A percentile compares a stretch with the other conserved stretches of the same genome.
phyloP scores from a whole-genome alignment of 805 yeast genomes.

The Candida ulmi region DNA sequence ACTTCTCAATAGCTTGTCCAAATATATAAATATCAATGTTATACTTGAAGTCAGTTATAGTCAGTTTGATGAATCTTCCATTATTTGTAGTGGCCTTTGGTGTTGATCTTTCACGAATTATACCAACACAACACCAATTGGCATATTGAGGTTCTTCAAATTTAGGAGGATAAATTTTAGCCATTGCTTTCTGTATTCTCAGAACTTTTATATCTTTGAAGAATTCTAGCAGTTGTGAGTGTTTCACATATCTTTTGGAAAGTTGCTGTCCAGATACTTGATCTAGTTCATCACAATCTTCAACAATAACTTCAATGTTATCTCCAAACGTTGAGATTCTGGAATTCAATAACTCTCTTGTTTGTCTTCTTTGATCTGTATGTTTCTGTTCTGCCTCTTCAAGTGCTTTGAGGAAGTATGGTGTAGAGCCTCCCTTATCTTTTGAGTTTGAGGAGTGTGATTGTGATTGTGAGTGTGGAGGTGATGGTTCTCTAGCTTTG shows the following conservation, averaged over 20 bases:
- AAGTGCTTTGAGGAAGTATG: conserved; percentile 30
- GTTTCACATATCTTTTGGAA: conserved; percentile 40
- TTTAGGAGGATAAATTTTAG: conserved; percentile 63
- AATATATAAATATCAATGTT: conserved; percentile 58
- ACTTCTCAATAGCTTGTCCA: conserved; percentile 61
- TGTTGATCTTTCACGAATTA: conserved; percentile 52
- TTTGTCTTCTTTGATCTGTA: conserved; percentile 14
- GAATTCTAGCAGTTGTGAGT: conserved; percentile 27
- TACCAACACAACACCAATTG: conserved; percentile 80
- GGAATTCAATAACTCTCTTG: conserved; percentile 24
- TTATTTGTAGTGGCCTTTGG: conserved; percentile 39
- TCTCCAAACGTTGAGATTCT: conserved; percentile 36
- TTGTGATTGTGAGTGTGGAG: no score
- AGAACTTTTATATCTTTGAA: conserved; percentile 49
- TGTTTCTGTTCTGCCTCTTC: conserved; percentile 22
- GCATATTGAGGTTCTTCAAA: conserved; percentile 63
- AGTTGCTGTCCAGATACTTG: conserved; percentile 38
- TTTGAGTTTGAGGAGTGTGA: neutral
- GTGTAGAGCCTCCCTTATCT: conserved; percentile 9
- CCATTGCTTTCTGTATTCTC: conserved; percentile 52
- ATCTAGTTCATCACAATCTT: conserved; percentile 39
- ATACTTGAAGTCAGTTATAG: conserved; percentile 62
- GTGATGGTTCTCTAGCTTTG: neutral
- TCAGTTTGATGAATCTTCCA: conserved; percentile 54
- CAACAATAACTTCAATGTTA: conserved; percentile 22